Conservation (phyloP, 345 rosid species). For the Iberis pinnata region DNA sequence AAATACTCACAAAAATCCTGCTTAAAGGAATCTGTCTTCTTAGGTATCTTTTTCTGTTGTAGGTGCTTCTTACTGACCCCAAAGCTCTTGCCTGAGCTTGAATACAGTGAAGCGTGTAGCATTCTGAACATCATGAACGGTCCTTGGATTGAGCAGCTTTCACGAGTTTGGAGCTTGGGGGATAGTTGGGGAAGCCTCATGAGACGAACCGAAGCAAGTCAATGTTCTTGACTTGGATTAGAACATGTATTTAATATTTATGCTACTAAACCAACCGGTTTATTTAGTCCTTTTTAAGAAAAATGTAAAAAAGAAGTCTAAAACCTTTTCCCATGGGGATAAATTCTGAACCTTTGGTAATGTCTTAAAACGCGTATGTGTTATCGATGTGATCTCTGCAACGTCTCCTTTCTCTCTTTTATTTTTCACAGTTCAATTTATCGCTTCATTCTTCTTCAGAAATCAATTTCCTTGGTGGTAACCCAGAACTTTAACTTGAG, state of each 20-base stretch:
- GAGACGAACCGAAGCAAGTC: constrained; percentile 31
- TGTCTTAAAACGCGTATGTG: constrained; percentile 14
- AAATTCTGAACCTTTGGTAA: constrained; percentile 8
- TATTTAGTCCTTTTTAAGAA: no score
- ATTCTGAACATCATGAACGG: constrained; percentile 90
- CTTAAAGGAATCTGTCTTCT: background rate
- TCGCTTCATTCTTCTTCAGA: constrained; percentile 13
- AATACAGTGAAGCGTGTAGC: constrained; percentile 87
- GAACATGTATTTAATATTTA: background rate
- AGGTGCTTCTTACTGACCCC: constrained; percentile 93
- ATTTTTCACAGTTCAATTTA: background rate
- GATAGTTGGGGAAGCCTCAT: constrained; percentile 54
- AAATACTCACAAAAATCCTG: no score
- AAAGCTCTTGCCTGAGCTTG: constrained; percentile 78
- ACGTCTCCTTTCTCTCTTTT: constrained; percentile 10
- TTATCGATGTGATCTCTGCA: constrained; percentile 30
- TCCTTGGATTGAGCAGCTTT: constrained; percentile 80
- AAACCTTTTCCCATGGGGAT: constrained; percentile 10
- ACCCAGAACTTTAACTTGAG: background rate
- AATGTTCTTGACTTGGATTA: constrained; percentile 20
- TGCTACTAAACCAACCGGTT: constrained; percentile 10
- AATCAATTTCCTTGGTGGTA: constrained; percentile 3
- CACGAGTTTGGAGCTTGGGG: constrained; percentile 77
- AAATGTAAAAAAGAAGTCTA: background rate
- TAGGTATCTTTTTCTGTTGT: constrained; percentile 7